Evolutionary conservation across 1,284 basidiomycete species (phyloP).

Genomic region (Vanrija sp.): DNA sequence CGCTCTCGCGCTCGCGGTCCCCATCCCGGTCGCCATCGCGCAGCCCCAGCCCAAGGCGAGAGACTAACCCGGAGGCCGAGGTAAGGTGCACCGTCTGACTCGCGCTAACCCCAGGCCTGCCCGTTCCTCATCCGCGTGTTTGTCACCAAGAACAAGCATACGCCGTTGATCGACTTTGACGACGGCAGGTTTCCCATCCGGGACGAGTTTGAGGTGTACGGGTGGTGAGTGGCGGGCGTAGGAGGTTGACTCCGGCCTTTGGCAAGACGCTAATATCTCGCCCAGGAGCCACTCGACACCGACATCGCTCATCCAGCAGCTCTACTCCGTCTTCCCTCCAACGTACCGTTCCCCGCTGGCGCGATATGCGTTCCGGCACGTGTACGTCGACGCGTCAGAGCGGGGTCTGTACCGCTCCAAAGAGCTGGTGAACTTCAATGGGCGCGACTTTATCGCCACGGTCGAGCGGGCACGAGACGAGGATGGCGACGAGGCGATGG

Average conservation of each 20-base stretch:
- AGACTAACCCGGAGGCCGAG: not conserved
- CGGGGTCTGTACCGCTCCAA: conserved; percentile 35
- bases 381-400: conserved; percentile 43
- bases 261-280: not conserved
- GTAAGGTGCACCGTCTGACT: not conserved
- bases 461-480: not conserved
- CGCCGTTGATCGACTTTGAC: conserved; percentile 40
- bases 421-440: conserved; percentile 36
- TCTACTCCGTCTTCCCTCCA: conserved; percentile 39
- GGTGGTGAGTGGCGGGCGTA: conserved; percentile 28
- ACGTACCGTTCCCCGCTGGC: conserved; percentile 37
- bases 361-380: conserved; percentile 39
- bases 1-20: not conserved
- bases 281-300: conserved; percentile 40
- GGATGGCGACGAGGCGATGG: conserved; percentile 7
- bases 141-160: conserved; percentile 39
- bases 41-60: not conserved
- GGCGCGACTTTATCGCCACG: conserved; percentile 28
- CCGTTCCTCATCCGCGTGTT: conserved; percentile 45
- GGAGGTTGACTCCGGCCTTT: no score
- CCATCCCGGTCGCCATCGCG: conserved; percentile 7
- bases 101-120: conserved; percentile 10
- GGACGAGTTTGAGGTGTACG: conserved; percentile 42
- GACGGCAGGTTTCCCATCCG: conserved; percentile 32
- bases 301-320: conserved; percentile 33